Percentiles rank a stretch among this genome's conserved stretches.
Evolutionary conservation across 305 asterid genomes (phyloP).

Genomic region (Ilex paraguariensis): DNA sequence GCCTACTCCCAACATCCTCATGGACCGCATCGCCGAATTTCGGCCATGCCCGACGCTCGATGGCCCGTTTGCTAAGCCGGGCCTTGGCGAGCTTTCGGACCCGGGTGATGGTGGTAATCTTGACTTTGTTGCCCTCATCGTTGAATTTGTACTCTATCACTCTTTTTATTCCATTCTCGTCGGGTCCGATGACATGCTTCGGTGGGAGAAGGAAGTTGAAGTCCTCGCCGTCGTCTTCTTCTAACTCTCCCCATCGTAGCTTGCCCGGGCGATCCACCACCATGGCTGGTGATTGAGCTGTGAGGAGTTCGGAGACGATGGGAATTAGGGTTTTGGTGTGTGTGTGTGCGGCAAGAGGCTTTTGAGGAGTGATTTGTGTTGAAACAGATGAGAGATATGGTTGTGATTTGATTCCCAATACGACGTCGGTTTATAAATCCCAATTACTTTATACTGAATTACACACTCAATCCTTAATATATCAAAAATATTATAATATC

Average conservation of each 20-base stretch:
- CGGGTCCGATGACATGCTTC: constrained; percentile 32
- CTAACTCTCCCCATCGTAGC: constrained; percentile 40
- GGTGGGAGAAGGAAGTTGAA: constrained; percentile 37
- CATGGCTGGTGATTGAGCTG: neutral
- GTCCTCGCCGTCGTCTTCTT: constrained; percentile 38
- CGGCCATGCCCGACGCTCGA: constrained; percentile 40
- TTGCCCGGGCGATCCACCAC: constrained; percentile 18
- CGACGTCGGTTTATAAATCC: too few relatives aligned
- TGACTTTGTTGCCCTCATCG: constrained; percentile 31
- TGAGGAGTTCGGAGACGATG: neutral
- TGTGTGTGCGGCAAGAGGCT: too few relatives aligned
- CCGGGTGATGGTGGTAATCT: constrained; percentile 37
- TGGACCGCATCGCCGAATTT: constrained; percentile 42
- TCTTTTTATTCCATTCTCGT: constrained; percentile 34
- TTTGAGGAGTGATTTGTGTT: too few relatives aligned
- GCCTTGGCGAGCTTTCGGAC: constrained; percentile 36
- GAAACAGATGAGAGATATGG: too few relatives aligned
- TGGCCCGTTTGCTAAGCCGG: constrained; percentile 35
- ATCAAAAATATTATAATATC: too few relatives aligned
- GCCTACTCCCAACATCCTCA: constrained; percentile 32
- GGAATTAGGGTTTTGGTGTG: neutral
- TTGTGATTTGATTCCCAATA: too few relatives aligned
- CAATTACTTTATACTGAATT: too few relatives aligned
- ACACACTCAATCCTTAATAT: too few relatives aligned
- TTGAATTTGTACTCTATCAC: constrained; percentile 33